These are phyloP conservation scores for Podaxis sp. DNA, from an alignment of 768 basidiomycete genomes.

Conservation along the genomic window DNA sequence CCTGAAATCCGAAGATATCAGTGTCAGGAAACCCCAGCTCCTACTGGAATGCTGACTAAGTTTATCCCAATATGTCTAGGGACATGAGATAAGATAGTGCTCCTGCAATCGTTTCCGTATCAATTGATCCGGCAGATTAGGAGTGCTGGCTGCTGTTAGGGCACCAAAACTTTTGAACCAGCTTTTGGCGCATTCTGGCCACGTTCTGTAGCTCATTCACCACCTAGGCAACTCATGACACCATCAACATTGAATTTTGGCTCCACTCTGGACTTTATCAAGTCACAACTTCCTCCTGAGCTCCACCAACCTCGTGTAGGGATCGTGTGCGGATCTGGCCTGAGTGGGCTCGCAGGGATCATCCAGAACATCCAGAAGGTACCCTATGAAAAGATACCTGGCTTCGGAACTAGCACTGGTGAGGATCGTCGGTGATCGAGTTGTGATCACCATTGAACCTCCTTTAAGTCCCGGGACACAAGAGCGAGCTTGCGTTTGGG, in stretches of 20 bases:
- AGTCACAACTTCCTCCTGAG: constrained; percentile 26
- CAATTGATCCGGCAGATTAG: background rate
- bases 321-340: constrained; percentile 85
- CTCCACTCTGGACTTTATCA: constrained; percentile 29
- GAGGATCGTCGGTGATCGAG: constrained; percentile 14
- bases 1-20: too few relatives aligned
- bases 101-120: background rate
- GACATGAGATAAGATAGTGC: background rate
- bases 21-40: too few relatives aligned
- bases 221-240: background rate
- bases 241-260: constrained; percentile 11
- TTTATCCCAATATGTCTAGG: too few relatives aligned
- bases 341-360: constrained; percentile 66
- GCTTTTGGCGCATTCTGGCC: background rate
- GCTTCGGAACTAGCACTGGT: constrained; percentile 80
- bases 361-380: constrained; percentile 55
- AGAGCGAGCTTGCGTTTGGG: constrained; percentile 78
- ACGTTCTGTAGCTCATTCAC: background rate
- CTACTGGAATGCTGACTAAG: background rate
- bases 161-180: background rate
- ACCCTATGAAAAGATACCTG: constrained; percentile 63
- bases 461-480: constrained; percentile 69
- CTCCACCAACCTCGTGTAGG: constrained; percentile 57
- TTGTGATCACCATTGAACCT: background rate
- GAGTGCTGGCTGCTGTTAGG: background rate